A percentile compares a stretch with the other conserved stretches of the same genome.
Evolutionary conservation across 345 rosid genomes (phyloP).

Genomic region (Sonneratia alba): DNA sequence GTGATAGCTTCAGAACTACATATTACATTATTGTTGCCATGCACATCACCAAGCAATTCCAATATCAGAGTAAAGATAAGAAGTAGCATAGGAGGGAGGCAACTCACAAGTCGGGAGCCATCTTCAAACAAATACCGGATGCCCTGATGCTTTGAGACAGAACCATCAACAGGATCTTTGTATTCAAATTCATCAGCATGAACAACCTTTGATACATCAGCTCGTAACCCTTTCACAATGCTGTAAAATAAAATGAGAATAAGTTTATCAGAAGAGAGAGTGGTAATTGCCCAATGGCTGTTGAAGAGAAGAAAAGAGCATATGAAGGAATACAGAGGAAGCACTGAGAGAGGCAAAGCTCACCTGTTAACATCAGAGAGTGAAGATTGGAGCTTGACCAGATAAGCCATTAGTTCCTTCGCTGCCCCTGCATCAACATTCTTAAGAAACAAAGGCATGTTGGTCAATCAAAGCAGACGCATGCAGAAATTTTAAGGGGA

Average conservation of each 20-base stretch:
- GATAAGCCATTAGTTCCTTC: conserved; percentile 75
- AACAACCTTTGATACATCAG: conserved; percentile 67
- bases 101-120: conserved; percentile 84
- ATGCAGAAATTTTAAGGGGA: not conserved
- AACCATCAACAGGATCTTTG: conserved; percentile 96
- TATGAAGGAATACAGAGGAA: not conserved
- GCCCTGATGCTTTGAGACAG: conserved; percentile 91
- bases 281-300: not conserved
- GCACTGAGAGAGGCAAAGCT: conserved; percentile 4
- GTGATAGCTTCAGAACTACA: not conserved
- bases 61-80: not conserved
- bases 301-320: not conserved
- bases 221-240: conserved; percentile 49
- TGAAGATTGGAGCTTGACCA: conserved; percentile 74
- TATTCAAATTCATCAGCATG: conserved; percentile 92
- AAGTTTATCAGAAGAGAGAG: not conserved
- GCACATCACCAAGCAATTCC: not conserved
- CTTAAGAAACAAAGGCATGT: conserved; percentile 31
- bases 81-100: not conserved
- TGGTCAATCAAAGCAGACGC: not conserved
- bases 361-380: conserved; percentile 74
- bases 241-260: conserved; percentile 25
- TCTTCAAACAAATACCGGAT: conserved; percentile 90
- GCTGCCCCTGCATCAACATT: conserved; percentile 94
- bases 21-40: not conserved